Conservation (phyloP, 192 early-diverging fungal species). For the Geranomyces michiganensis region DNA sequence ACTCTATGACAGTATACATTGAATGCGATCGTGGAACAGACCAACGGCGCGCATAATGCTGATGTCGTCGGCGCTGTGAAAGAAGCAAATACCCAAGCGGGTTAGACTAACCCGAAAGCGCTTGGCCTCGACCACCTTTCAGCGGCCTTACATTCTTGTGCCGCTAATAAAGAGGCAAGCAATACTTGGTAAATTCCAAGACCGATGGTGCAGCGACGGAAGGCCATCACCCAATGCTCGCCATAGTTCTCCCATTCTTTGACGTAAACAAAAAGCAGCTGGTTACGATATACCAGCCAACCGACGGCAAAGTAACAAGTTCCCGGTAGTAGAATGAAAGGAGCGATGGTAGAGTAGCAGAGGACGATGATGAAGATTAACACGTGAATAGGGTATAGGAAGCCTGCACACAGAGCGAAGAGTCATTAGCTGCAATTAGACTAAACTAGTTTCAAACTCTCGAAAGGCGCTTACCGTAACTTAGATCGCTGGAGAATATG, state of each 20-base stretch:
- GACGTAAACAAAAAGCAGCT: slow-evolving; percentile 59
- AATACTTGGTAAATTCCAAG: slow-evolving; percentile 46
- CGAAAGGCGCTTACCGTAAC: slow-evolving; percentile 47
- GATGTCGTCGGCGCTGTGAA: slow-evolving; percentile 17
- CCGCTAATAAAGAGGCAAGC: neutral
- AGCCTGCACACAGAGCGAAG: slow-evolving; percentile 20
- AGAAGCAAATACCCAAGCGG: neutral
- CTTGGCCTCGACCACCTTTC: neutral
- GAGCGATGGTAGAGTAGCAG: slow-evolving; percentile 47
- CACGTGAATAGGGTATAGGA: slow-evolving; percentile 53
- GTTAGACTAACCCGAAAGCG: neutral
- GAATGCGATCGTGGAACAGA: slow-evolving; percentile 43
- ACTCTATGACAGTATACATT: slow-evolving; percentile 40
- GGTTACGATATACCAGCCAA: slow-evolving; percentile 52
- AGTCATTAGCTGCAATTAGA: neutral
- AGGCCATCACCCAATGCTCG: slow-evolving; percentile 49
- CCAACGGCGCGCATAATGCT: slow-evolving; percentile 30
- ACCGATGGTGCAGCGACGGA: slow-evolving; percentile 44
- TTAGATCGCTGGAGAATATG: slow-evolving; percentile 40
- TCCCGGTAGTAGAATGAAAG: slow-evolving; percentile 53
- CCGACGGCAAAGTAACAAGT: slow-evolving; percentile 48
- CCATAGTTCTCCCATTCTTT: slow-evolving; percentile 58
- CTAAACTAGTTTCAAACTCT: too few species aligned
- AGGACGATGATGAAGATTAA: slow-evolving; percentile 43
- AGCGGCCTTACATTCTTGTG: slow-evolving; percentile 10